These are phyloP conservation scores for Ceratocystis variospora DNA, from an alignment of 2,329 filamentous ascomycete species.

Conservation along the genomic window DNA sequence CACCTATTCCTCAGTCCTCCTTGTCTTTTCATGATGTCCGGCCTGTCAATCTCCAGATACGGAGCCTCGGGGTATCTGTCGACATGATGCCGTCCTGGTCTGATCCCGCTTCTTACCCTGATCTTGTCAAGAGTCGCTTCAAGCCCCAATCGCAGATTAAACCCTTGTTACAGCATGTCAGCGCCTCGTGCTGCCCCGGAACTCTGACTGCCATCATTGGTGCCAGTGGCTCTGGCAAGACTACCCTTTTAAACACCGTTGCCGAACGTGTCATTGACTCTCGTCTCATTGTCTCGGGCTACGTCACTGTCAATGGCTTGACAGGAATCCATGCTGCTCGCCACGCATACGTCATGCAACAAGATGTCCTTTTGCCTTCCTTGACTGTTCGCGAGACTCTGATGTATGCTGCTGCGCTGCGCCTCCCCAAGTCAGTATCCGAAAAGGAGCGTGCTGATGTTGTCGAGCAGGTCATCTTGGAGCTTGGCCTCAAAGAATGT, in stretches of 20 bases:
- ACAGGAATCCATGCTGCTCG: slow-evolving; percentile 40
- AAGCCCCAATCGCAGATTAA: slow-evolving; percentile 31
- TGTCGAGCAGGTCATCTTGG: slow-evolving; percentile 63
- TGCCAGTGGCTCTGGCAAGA: slow-evolving; percentile 61
- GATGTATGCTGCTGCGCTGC: slow-evolving; percentile 56
- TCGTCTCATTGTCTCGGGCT: slow-evolving; percentile 38
- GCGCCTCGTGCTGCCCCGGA: slow-evolving; percentile 49
- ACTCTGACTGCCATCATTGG: slow-evolving; percentile 64
- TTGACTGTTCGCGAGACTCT: slow-evolving; percentile 65
- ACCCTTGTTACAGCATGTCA: slow-evolving; percentile 47
- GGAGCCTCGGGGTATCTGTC: slow-evolving; percentile 41
- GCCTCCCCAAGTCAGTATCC: slow-evolving; percentile 49
- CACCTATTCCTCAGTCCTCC: slow-evolving; percentile 22
- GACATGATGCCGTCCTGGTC: slow-evolving; percentile 43
- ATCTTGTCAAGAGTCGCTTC: slow-evolving; percentile 29
- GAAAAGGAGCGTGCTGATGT: slow-evolving; percentile 44
- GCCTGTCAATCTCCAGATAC: slow-evolving; percentile 40
- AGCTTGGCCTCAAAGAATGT: slow-evolving; percentile 63
- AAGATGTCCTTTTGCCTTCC: slow-evolving; percentile 59
- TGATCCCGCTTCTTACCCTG: slow-evolving; percentile 34
- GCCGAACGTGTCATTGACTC: slow-evolving; percentile 52
- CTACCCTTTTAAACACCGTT: slow-evolving; percentile 56
- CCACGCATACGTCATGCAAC: slow-evolving; percentile 61
- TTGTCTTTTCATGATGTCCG: slow-evolving; percentile 41
- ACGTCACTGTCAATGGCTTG: slow-evolving; percentile 47